A percentile compares a stretch with the other conserved stretches of the same genome.
Conservation (phyloP, 2,329 filamentous ascomycete genomes). For the Fusarium marasasianum region DNA sequence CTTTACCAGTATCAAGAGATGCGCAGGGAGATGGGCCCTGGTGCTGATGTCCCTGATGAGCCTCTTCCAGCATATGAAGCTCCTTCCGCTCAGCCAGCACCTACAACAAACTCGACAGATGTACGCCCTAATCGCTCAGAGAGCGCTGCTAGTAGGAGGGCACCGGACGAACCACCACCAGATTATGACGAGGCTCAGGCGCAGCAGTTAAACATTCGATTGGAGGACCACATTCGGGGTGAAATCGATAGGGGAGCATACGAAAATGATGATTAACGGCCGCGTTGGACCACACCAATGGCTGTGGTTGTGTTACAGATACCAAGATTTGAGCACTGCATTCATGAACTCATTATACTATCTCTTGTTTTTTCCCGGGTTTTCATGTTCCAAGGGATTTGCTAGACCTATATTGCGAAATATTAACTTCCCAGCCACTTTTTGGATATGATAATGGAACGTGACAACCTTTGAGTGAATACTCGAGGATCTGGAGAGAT, state of each 20-base stretch:
- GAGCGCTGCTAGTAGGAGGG: constrained; percentile 51
- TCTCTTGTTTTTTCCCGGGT: constrained; percentile 14
- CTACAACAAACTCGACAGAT: constrained; percentile 38
- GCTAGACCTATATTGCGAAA: constrained; percentile 10
- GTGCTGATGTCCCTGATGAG: constrained; percentile 77
- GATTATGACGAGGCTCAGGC: constrained; percentile 91
- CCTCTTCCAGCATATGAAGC: constrained; percentile 89
- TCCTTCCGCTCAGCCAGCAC: constrained; percentile 47
- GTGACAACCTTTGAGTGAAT: background rate
- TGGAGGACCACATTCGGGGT: constrained; percentile 77
- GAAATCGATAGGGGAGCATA: constrained; percentile 70
- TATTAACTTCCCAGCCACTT: background rate
- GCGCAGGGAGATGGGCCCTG: constrained; percentile 72
- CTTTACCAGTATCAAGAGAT: constrained; percentile 83
- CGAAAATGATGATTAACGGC: constrained; percentile 42
- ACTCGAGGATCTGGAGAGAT: background rate
- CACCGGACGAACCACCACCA: constrained; percentile 82
- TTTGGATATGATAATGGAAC: background rate
- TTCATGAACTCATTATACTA: constrained; percentile 31
- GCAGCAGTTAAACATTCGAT: constrained; percentile 66
- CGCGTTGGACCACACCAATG: constrained; percentile 24
- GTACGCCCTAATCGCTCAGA: constrained; percentile 46
- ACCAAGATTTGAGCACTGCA: constrained; percentile 37
- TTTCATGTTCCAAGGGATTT: constrained; percentile 22
- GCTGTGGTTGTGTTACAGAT: constrained; percentile 34